Evolutionary conservation across 805 yeast species (phyloP).

Genomic region (Kodamaea neixiangensis): DNA sequence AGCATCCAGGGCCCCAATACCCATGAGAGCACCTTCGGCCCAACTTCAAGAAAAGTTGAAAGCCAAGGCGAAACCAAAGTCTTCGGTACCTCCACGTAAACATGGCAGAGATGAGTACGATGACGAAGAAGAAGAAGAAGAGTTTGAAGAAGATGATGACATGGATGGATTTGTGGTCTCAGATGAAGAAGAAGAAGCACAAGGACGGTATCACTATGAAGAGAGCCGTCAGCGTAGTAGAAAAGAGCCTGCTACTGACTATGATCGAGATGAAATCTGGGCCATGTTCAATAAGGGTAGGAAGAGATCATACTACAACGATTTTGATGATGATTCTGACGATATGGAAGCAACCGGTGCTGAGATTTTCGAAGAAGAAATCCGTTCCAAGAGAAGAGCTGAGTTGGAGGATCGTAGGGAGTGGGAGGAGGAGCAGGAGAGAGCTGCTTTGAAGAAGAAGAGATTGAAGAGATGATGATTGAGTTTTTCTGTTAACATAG

Average conservation of each 20-base stretch:
- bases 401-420: slow-evolving; percentile 75
- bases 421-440: slow-evolving; percentile 54
- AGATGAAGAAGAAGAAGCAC: slow-evolving; percentile 25
- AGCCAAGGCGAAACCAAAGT: slow-evolving; percentile 33
- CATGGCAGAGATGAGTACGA: slow-evolving; percentile 16
- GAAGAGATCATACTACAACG: slow-evolving; percentile 46
- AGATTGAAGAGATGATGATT: slow-evolving; percentile 5
- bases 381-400: slow-evolving; percentile 65
- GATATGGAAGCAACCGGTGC: slow-evolving; percentile 96
- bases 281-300: slow-evolving; percentile 71
- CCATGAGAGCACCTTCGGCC: slow-evolving; percentile 60
- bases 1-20: slow-evolving; percentile 32
- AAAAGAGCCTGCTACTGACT: slow-evolving; percentile 45
- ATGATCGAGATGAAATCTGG: slow-evolving; percentile 89
- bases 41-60: slow-evolving; percentile 46
- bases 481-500: too few species aligned
- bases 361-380: slow-evolving; percentile 85
- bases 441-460: slow-evolving; percentile 27
- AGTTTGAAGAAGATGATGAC: slow-evolving; percentile 40
- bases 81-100: slow-evolving; percentile 10
- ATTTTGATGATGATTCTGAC: slow-evolving; percentile 50
- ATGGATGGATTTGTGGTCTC: slow-evolving; percentile 61
- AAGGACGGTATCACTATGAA: slow-evolving; percentile 2
- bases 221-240: slow-evolving; percentile 13
- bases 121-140: slow-evolving; percentile 27